Evolutionary conservation across 768 basidiomycete genomes (phyloP), one percentile per base, ranked within the genome.

Genomic region (Phallus indusiatus): DNA sequence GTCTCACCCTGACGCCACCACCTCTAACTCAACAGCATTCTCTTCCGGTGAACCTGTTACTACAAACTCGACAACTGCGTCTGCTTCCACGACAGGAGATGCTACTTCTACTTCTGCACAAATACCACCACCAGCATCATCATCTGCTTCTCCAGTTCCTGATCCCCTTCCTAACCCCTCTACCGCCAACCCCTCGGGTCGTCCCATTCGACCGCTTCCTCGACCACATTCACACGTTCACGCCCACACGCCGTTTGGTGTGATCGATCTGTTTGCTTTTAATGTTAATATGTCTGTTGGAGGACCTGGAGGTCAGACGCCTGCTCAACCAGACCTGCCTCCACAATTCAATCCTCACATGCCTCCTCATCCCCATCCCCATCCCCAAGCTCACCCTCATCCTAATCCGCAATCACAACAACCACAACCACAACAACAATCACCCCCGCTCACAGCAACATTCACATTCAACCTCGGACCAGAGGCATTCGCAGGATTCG

Each of bases 101-200:
- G 42, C 2, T 42, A 11, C 42, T n/a, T n/a, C n/a, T 42, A 10
- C 42, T 2, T 28, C 28, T 28, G 28, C 21, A 22, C 49, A 33
- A 47, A n/a, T n/a, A n/a, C n/a, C n/a, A n/a, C n/a, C n/a, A n/a
- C n/a, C n/a, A n/a, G n/a, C n/a, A n/a, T n/a, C n/a, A n/a, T 5
- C 52, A 3, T 48, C 14, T 36, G 33, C 8, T 8, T 54, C 28
- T 36, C 36, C 35, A 42, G 49, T 21, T 35, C 53, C 53, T 37
- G 46, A 21, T n/a, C 9, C 33, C 59, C 84, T 47, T 81, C 84
- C 2, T 82, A 85, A 1, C 80, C 83, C 56, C 84, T 76, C 6
- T 83, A 86, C 62, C 76, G 78, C 7, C 82, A 81, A 12, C 81
- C 59, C 52, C 20, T 17, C 12, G 51, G 46, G 46, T 14, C 83